Conservation (phyloP, 75 land plant genomes). For the Selaginella tamariscina region DNA sequence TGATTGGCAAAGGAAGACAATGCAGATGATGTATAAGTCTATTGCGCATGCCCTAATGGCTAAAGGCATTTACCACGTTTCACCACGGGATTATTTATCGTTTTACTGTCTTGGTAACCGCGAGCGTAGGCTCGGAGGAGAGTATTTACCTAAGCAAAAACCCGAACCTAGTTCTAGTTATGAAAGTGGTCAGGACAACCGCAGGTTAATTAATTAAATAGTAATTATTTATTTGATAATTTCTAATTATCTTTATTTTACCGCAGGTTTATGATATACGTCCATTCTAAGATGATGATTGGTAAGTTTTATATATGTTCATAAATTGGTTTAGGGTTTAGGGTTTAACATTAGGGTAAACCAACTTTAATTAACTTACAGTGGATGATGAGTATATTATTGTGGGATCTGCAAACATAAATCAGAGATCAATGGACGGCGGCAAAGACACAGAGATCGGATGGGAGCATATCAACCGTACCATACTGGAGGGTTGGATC, state of each 20-base stretch:
- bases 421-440: conserved; percentile 52
- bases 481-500: conserved; percentile 15
- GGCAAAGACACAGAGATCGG: conserved; percentile 49
- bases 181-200: conserved; percentile 25
- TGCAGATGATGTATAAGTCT: conserved; percentile 38
- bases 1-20: conserved; percentile 27
- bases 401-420: conserved; percentile 48
- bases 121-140: conserved; percentile 21
- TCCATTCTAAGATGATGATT: conserved; percentile 48
- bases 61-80: conserved; percentile 9
- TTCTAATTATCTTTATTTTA: no score
- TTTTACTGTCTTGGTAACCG: conserved; percentile 57
- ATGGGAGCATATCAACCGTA: conserved; percentile 51
- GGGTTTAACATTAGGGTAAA: neutral
- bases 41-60: conserved; percentile 31
- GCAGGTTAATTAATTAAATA: no score
- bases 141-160: conserved; percentile 16
- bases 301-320: conserved; percentile 23
- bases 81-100: conserved; percentile 35
- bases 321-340: neutral
- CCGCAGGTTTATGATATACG: conserved; percentile 42
- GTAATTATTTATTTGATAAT: no score
- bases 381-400: conserved; percentile 42
- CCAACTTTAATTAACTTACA: conserved; percentile 1
- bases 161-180: conserved; percentile 32